These are phyloP conservation scores for Climacium dendroides DNA, from an alignment of 225 moss, liverwort and hornwort species.

Conservation along the genomic window DNA sequence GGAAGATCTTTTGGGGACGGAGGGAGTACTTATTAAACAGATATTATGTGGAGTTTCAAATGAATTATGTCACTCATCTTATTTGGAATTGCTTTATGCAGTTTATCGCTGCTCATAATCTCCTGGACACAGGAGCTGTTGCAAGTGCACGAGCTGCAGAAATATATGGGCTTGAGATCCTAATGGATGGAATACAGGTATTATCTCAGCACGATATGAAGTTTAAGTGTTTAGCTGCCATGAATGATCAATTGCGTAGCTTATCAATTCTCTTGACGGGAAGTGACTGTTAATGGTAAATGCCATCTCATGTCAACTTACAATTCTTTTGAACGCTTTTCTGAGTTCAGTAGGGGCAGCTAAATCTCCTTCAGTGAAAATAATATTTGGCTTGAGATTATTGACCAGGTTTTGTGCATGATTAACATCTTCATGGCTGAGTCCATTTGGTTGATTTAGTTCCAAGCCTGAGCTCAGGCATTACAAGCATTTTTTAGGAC, in stretches of 20 bases:
- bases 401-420: background rate
- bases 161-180: conserved; percentile 80
- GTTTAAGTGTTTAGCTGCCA: background rate
- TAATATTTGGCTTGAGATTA: background rate
- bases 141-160: conserved; percentile 91
- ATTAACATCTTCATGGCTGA: background rate
- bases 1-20: background rate
- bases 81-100: conserved; percentile 16
- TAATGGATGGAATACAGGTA: conserved; percentile 93
- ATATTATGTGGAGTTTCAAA: background rate
- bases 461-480: background rate
- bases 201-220: background rate
- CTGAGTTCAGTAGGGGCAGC: background rate
- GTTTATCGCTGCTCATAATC: conserved; percentile 71
- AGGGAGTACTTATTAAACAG: background rate
- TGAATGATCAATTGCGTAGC: background rate
- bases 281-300: background rate
- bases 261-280: background rate
- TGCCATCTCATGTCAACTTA: background rate
- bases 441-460: background rate
- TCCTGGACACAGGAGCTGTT: conserved; percentile 83
- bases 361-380: background rate
- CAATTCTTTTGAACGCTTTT: background rate
- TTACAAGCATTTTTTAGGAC: background rate
- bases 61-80: background rate